Evolutionary conservation across 495 filamentous ascomycete genomes (phyloP).

Genomic region (Entonaema liquescens): DNA sequence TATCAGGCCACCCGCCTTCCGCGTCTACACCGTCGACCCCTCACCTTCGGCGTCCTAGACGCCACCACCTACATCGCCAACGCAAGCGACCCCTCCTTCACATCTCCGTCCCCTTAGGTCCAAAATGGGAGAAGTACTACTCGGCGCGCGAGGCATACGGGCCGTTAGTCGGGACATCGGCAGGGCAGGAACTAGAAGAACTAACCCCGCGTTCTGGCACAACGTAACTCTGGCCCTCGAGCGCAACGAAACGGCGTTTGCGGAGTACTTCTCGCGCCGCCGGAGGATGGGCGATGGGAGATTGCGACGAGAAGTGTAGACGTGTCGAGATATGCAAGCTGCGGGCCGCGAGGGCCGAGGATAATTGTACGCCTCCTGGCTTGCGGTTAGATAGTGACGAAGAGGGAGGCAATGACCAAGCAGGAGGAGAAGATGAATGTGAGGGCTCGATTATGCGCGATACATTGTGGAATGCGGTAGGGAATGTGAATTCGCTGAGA

Average conservation of each 20-base stretch:
- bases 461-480: conserved; percentile 21
- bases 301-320: conserved; percentile 39
- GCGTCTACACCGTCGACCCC: conserved; percentile 65
- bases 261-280: conserved; percentile 41
- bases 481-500: conserved; percentile 17
- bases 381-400: conserved; percentile 2
- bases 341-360: conserved; percentile 44
- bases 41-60: conserved; percentile 63
- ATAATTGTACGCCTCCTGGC: conserved; percentile 44
- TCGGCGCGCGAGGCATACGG: conserved; percentile 63
- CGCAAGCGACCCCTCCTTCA: conserved; percentile 54
- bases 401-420: not conserved
- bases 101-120: conserved; percentile 36
- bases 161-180: conserved; percentile 40
- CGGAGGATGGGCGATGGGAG: conserved; percentile 38
- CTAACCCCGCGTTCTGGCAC: conserved; percentile 67
- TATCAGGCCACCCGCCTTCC: conserved; percentile 62
- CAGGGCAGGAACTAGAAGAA: conserved; percentile 40
- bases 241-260: conserved; percentile 27
- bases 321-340: conserved; percentile 46
- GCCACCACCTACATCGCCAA: conserved; percentile 62
- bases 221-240: conserved; percentile 57
- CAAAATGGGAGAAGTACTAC: conserved; percentile 63
- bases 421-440: conserved; percentile 29
- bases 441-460: conserved; percentile 36